Percentiles rank a stretch among this genome's conserved stretches.
These are phyloP conservation scores for Durusdinium trenchii DNA, from an alignment of 73 alveolate species.

Conservation along the genomic window DNA sequence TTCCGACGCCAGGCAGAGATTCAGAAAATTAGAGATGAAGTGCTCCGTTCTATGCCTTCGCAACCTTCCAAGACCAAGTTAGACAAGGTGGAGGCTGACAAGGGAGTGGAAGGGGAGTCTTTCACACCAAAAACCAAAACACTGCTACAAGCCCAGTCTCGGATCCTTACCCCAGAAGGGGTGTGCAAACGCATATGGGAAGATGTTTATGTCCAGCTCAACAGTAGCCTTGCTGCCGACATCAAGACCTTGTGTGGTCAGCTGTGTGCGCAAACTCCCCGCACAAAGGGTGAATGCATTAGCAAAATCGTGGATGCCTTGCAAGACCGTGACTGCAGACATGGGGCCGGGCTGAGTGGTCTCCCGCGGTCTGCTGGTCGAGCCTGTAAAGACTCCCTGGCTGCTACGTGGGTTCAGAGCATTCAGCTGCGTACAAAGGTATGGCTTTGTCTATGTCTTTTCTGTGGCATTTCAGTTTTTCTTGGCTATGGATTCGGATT, in stretches of 20 bases:
- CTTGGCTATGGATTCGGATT: no score
- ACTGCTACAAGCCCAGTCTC: neutral
- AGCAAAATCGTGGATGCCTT: neutral
- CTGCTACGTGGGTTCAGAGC: no score
- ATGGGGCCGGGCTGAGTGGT: no score
- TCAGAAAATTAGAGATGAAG: neutral
- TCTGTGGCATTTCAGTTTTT: no score
- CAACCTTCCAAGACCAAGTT: neutral
- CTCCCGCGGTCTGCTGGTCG: no score
- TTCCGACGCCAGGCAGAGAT: neutral
- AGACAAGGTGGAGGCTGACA: neutral
- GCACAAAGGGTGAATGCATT: neutral
- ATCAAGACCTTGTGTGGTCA: neutral
- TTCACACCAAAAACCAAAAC: slow-evolving; percentile 4
- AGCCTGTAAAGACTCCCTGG: no score
- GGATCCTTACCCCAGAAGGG: neutral
- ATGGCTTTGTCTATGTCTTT: no score
- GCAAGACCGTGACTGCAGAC: neutral
- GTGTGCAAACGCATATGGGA: neutral
- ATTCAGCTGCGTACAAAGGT: no score
- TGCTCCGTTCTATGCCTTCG: neutral
- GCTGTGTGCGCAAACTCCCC: neutral
- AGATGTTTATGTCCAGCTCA: no score
- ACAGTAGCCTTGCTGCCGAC: neutral
- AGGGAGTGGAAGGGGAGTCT: no score